Evolutionary conservation across 75 land plant species (phyloP), one percentile per base, ranked within the genome.

Genomic region (Isoetes taiwanensis): DNA sequence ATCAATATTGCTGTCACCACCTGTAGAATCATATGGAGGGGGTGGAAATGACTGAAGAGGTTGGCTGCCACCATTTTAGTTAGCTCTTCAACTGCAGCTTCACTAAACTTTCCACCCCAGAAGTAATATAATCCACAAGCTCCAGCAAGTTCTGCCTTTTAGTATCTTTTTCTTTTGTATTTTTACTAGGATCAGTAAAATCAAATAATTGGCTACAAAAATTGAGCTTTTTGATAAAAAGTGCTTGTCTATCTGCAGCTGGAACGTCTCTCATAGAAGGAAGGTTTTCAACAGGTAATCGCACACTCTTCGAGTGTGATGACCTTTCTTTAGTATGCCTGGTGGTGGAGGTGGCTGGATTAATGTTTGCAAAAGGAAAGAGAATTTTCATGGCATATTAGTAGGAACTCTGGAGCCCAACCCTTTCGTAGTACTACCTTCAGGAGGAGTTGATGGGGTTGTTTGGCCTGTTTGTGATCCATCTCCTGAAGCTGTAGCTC

Each of bases 141-240:
- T 80, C 82, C 6, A 77, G 26, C 37, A 80, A 29, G 3, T 72
- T 65, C 54, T 73, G 76, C 29, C 82, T 41, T 34, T 80, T 80
- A 14, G 71, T 17, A 31, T 77, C 82, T 57, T 77, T 80, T 58
- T 80, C 80, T 26, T 52, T 40, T 0, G 32, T 21, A 33, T 77
- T 61, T 53, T 66, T 77, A 9, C 40, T 63, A 0, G 78, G 56
- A 37, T 77, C 80, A 41, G 32, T 50, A 55, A 77, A 77, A 54
- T 80, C 82, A 46, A 72, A 77, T 1, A 72, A 52, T 19, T 76
- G 67, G 41, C 59, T 76, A 54, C 82, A 80, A 1, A 77, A 53
- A 56, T 61, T 72, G 56, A 80, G 41, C 66, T 80, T 80, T n/a
- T 64, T 77, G 20, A 77, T 55, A 41, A 72, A 76, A n/a, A n/a